phyloP scores from a whole-genome alignment of 2,329 filamentous ascomycete species.

The Phialemonium atrogriseum region DNA sequence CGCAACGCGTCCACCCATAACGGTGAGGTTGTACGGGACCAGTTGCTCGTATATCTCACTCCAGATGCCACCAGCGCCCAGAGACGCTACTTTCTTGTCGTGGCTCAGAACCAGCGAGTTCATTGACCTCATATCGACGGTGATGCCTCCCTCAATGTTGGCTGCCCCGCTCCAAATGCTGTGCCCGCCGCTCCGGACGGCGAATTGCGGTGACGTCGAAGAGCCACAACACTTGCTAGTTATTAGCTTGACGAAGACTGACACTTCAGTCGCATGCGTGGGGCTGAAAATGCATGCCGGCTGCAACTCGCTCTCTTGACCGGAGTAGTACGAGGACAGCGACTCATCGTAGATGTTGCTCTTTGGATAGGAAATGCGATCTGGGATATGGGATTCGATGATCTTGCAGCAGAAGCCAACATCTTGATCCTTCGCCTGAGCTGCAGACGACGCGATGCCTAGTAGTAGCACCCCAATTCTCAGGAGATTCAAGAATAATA shows the following conservation, averaged over 20 bases:
- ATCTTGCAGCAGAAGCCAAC: too few species aligned
- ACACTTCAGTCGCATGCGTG: slow-evolving; percentile 2
- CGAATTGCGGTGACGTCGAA: slow-evolving; percentile 4
- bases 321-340: slow-evolving; percentile 6
- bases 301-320: slow-evolving; percentile 6
- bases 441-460: too few species aligned
- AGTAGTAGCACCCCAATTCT: too few species aligned
- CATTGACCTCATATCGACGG: slow-evolving; percentile 26
- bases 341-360: slow-evolving; percentile 2
- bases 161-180: slow-evolving; percentile 8
- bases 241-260: slow-evolving; percentile 3
- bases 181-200: slow-evolving; percentile 9
- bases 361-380: background rate
- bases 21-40: slow-evolving; percentile 8
- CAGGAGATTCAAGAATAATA: too few species aligned
- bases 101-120: slow-evolving; percentile 20
- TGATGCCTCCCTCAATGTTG: slow-evolving; percentile 19
- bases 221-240: background rate
- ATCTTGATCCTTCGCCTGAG: too few species aligned
- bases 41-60: slow-evolving; percentile 26
- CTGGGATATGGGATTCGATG: background rate
- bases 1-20: slow-evolving; percentile 16
- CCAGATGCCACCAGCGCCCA: slow-evolving; percentile 29
- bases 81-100: slow-evolving; percentile 18
- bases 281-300: slow-evolving; percentile 10